phyloP scores from a whole-genome alignment of 2,329 filamentous ascomycete species.

The Arthrinium puccinioides region DNA sequence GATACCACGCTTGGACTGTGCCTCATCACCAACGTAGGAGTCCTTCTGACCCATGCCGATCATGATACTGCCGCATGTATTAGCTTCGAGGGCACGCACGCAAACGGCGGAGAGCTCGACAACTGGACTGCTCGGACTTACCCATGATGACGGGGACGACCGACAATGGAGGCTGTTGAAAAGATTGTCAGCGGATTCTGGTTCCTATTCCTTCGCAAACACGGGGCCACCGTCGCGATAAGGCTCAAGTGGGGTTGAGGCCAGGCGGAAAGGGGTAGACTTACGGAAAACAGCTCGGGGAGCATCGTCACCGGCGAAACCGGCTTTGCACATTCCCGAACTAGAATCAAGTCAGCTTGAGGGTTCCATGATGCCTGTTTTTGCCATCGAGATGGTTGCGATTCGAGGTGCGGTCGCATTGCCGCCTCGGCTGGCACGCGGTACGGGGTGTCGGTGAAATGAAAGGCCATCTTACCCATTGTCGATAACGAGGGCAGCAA shows the following conservation, averaged over 20 bases:
- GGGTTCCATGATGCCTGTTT: constrained; percentile 1
- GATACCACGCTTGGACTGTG: constrained; percentile 99
- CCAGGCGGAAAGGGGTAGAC: constrained; percentile 34
- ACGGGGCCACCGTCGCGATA: constrained; percentile 11
- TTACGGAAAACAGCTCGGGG: constrained; percentile 99
- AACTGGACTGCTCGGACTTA: too few relatives aligned
- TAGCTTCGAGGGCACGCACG: constrained; percentile 16
- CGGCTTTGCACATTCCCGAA: constrained; percentile 99
- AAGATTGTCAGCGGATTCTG: constrained; percentile 25
- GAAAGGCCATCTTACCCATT: constrained; percentile 83
- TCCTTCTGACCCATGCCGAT: constrained; percentile 99
- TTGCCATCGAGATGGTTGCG: not conserved
- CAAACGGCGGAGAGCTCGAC: constrained; percentile 4
- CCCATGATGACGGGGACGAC: constrained; percentile 99
- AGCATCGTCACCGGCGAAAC: constrained; percentile 99
- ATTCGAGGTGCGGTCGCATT: not conserved
- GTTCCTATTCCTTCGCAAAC: constrained; percentile 4
- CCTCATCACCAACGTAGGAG: constrained; percentile 99
- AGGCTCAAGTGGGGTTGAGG: constrained; percentile 30
- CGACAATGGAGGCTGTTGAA: constrained; percentile 87
- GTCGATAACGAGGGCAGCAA: constrained; percentile 99
- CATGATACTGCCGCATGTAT: constrained; percentile 76
- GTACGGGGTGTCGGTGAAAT: constrained; percentile 27
- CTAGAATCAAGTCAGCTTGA: constrained; percentile 40
- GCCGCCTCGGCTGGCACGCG: constrained; percentile 9